Evolutionary conservation across 2,329 filamentous ascomycete species (phyloP), one percentile per base, ranked within the genome.

Genomic region (Graphilbum ipis-grandicollis): DNA sequence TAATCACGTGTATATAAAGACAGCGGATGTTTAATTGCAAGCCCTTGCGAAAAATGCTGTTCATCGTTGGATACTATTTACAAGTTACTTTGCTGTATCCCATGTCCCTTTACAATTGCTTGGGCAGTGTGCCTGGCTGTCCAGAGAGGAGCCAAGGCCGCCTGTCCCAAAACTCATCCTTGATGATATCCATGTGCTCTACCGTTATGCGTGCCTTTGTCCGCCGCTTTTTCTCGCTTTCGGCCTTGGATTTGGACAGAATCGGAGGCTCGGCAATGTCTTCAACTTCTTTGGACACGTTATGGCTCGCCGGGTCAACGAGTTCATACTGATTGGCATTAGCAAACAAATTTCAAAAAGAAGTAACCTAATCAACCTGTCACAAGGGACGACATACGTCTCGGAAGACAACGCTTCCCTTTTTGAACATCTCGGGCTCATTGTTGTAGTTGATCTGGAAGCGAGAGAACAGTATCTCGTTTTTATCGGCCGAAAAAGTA

Each of bases 401-500:
- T 48, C 86, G 71, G 53, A 86, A 90, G 5, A 96, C 58, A 2
- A 94, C 79, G 46, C 83, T 96, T 5, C 90, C 90, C 54, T 96
- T 98, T 55, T 79, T 90, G 56, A 73, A 93, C 14, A 94, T 85
- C 44, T 92, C 84, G 0, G 75, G 74, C 55, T 98, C 90, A 46
- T 93, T 90, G 56, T 98, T 98, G 59, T 98, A 98, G 58, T 98
- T 98, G 52, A 96, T 86, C 3, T 76, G 72, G 55, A 93, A 96
- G 19, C 69, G 68, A 2, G 76, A 80, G 55, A 90, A 98, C 13
- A 98, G 60, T 17, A 98, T 92, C 60, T 98, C 90, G 51, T 98
- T 90, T 60, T 98, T 98, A 50, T 96, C 85, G 3, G 74, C 66
- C 3, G 86, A 72, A 2, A 92, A 57, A 0, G 85, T 92, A 3